Evolutionary conservation across 768 basidiomycete genomes (phyloP), one percentile per base, ranked within the genome.

Genomic region (Trametes gibbosa): DNA sequence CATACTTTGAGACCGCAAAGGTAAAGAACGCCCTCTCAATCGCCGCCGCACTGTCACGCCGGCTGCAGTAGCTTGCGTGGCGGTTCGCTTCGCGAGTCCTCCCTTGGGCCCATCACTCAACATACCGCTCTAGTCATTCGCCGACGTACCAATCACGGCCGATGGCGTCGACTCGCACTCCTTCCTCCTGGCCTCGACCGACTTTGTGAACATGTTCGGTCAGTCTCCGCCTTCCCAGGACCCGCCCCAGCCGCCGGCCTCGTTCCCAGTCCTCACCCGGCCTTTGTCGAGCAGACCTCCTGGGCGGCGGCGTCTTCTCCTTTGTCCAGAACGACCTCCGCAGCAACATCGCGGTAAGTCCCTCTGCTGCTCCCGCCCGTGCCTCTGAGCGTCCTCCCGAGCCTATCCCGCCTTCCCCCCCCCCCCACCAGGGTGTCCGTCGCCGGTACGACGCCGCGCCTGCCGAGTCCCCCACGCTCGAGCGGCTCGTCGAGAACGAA

Each of bases 121-220:
- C 42, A 12, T 45, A 24, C 24, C 12, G 27, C 45, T 16, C 53
- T 63, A 97, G 95, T 94, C 92, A 10, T 98, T 91, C 73, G 84
- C 82, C 66, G 90, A 96, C 62, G 91, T 98, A 40, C 81, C 85
- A 16, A 77, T 90, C 64, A 84, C 83, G n/a, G 79, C 83, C 43
- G 75, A 78, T 4, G 95, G 95, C 14, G 84, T 98, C 50, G 86
- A 94, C 69, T 92, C 94, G 0, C 68, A 76, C 19, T 72, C 80
- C 13, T 98, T 98, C 77, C 78, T 94, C 46, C 87, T 92, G 68
- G 95, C 95, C 0, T 85, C 92, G 19, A 92, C 96, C 72, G 95
- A 92, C 17, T 80, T 98, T 25, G 78, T 88, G 16, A 76, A 81
- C 53, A 76, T 90, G 76, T 90, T 90, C 68, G 86, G 89, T 87